Base-by-base conservation (phyloP, 2,329 filamentous ascomycete species). In the Xylariaceae sp. region DNA sequence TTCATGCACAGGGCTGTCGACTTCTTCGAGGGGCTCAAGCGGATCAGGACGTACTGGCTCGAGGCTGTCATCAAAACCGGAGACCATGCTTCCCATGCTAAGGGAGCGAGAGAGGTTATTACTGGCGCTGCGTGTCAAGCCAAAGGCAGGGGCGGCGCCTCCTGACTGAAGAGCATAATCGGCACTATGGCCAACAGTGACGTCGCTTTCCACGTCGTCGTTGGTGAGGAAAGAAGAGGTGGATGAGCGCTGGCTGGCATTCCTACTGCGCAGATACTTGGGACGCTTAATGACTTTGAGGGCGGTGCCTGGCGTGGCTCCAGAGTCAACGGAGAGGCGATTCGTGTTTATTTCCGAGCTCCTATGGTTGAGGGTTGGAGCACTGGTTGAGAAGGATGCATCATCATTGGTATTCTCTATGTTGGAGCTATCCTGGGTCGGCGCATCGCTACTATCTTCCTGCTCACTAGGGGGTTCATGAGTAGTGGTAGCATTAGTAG, bases 11-110 rank as follows among this genome's bases (percentile, higher is more conserved):
- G 61, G 66, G 31, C 54, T 73, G 62, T 83, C 75, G 46, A 78
- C 73, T 68, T 85, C 81, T 45, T 79, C 75, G 19, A 82, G 73
- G 4, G 80, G 78, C 62, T 80, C 81, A 24, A 85, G 74, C 33
- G 79, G 82, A 43, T 73, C 75, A 34, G 71, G 69, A 26, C 70
- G 69, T 75, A 75, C 67, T 78, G 64, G 69, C 26, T 82, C 80
- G n/a, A 77, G 74, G 46, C 74, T 74, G 17, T 87, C 84, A n/a
- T 87, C 83, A 43, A 82, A 76, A 1, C 89, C 91, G 4, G 92
- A 96, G 2, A 87, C 89, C 77, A 96, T 92, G 72, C 94, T 97
- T 19, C 92, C 92, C 57, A 97, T 82, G 75, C 93, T 97, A 60
- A 93, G 88, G 9, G 92, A 85, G 21, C 94, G 83, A 17, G 88